These are phyloP conservation scores for Globisporangium radiosum DNA, from an alignment of 352 stramenopile genomes.

Conservation along the genomic window DNA sequence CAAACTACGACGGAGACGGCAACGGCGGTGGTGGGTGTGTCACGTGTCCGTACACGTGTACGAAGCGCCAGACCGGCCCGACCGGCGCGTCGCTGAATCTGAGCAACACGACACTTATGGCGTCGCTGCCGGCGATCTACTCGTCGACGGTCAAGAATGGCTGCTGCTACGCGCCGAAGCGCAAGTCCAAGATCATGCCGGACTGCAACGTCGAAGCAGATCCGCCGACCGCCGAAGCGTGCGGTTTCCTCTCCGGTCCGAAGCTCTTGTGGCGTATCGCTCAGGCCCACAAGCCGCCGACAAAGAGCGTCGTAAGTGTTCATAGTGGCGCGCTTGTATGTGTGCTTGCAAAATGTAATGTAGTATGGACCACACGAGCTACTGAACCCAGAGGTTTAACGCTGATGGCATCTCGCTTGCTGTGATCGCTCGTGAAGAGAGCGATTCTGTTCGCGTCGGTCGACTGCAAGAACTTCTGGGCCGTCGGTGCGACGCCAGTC, in stretches of 20 bases:
- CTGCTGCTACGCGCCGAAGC: conserved; percentile 60
- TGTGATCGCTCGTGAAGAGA: conserved; percentile 7
- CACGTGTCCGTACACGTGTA: conserved; percentile 81
- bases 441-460: conserved; percentile 75
- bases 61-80: conserved; percentile 54
- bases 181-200: conserved; percentile 36
- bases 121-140: conserved; percentile 67
- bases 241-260: conserved; percentile 73
- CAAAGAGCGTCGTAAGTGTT: conserved; percentile 20
- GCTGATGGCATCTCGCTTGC: too few relatives aligned
- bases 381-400: too few relatives aligned
- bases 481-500: conserved; percentile 63
- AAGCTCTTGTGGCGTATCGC: conserved; percentile 77
- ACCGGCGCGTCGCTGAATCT: conserved; percentile 72
- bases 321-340: background rate
- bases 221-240: conserved; percentile 50
- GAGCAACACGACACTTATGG: conserved; percentile 59
- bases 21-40: conserved; percentile 45
- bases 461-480: conserved; percentile 81
- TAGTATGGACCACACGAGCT: too few relatives aligned
- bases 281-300: conserved; percentile 40
- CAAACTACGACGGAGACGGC: conserved; percentile 63
- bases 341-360: too few relatives aligned
- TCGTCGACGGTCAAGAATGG: conserved; percentile 49
- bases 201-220: conserved; percentile 52